These are phyloP conservation scores for Osmanthus fragrans DNA, from an alignment of 257 asterid genomes.

Conservation along the genomic window DNA sequence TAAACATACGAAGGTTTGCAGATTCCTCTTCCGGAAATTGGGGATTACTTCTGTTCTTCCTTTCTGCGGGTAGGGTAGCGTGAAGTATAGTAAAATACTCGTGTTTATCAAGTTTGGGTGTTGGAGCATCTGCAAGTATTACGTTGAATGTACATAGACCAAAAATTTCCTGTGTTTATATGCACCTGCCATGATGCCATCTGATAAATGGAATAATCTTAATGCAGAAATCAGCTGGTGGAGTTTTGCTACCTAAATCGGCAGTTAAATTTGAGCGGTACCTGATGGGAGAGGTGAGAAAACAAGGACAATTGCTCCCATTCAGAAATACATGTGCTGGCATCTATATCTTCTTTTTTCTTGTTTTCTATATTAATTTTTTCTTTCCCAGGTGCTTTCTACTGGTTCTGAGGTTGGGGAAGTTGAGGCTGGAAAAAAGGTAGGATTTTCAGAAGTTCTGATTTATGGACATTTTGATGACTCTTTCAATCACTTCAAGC, in stretches of 20 bases:
- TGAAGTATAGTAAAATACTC: neutral
- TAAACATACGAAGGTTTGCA: neutral
- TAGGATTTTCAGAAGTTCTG: constrained; percentile 11
- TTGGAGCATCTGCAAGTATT: neutral
- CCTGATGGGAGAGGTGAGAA: constrained; percentile 86
- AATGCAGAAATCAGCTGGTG: constrained; percentile 94
- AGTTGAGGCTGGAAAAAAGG: constrained; percentile 81
- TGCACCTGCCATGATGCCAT: neutral
- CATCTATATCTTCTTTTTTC: neutral
- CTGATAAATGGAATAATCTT: constrained; percentile 10
- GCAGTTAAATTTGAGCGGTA: constrained; percentile 89
- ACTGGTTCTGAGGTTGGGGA: constrained; percentile 69
- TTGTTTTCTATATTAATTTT: neutral
- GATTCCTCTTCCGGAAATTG: neutral
- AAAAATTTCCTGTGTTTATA: neutral
- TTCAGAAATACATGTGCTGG: neutral
- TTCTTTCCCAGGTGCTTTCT: constrained; percentile 57
- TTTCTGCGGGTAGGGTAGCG: neutral
- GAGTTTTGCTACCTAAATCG: constrained; percentile 86
- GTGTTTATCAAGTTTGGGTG: neutral
- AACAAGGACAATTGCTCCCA: neutral
- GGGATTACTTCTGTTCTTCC: neutral
- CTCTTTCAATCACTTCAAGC: neutral
- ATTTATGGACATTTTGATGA: neutral
- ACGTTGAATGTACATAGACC: neutral